Base-by-base conservation (phyloP, 2,329 filamentous ascomycete genomes). In the Arthrobotrys sinensis region DNA sequence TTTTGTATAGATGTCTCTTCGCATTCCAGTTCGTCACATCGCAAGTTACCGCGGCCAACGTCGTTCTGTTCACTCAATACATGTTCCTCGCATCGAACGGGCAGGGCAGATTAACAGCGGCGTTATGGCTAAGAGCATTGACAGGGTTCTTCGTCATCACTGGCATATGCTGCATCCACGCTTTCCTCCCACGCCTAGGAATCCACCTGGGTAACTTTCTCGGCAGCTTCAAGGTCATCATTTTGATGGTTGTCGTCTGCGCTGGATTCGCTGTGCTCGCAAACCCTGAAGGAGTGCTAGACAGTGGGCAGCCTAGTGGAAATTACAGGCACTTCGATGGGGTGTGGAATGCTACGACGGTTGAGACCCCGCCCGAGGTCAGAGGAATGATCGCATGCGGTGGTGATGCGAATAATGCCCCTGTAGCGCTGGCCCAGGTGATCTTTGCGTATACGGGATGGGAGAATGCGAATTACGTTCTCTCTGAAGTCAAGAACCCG, bases 391-490 rank as follows among this genome's bases (percentile, higher is more conserved):
- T 77, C 45, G 48, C 73, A 19, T 77, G 73, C 34, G 73, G 73
- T 24, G 66, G 24, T 0, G 60, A 77, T 71, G 73, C 73, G 8
- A 77, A 77, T 12, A 77, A 77, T 50, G 73, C 73, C 2, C 73
- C 73, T 2, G 66, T 77, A 6, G 73, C 73, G 32, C 84, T 90
- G 12, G 84, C 90, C 1, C 87, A 87, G 24, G 87, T 90, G 63
- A 85, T 90, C 14, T 90, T 90, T 84, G 88, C 87, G 11, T 90
- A 90, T 84, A 89, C 88, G 80, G 89, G 89, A 3, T 91, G 89
- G 89, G 88, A 89, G 81, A 90, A 90, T 70, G 88, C 88, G 28
- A 90, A 90, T 82, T 90, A 90, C 77, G 89, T 90, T 2, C 83
- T 90, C 1, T 85, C 86, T 78, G 89, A 91, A 81, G 84, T 90